These are phyloP conservation scores for Pseudotsuga menziesii DNA, from an alignment of 75 land plant genomes.

Conservation along the genomic window DNA sequence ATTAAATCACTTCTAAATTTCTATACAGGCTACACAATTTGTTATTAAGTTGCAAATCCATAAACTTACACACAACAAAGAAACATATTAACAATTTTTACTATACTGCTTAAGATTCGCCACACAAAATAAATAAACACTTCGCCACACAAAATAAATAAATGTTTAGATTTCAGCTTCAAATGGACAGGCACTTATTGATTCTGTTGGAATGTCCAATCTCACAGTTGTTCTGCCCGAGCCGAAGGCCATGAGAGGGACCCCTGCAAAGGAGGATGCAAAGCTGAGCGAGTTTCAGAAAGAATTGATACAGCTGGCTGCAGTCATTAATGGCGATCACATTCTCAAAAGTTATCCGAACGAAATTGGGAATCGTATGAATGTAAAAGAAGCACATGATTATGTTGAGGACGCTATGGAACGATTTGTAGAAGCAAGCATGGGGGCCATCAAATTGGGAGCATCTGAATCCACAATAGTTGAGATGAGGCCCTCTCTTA, in stretches of 20 bases:
- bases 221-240: slow-evolving; percentile 59
- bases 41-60: too few species aligned
- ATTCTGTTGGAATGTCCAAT: not conserved
- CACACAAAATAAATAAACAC: not conserved
- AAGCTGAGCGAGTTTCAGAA: slow-evolving; percentile 66
- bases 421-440: slow-evolving; percentile 63
- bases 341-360: not conserved
- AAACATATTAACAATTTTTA: too few species aligned
- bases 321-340: slow-evolving; percentile 64
- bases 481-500: slow-evolving; percentile 43
- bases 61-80: too few species aligned
- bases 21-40: too few species aligned
- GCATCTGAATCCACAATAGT: slow-evolving; percentile 53
- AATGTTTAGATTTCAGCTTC: too few species aligned
- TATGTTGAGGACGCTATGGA: slow-evolving; percentile 58
- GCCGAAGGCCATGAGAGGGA: slow-evolving; percentile 12
- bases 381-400: slow-evolving; percentile 54
- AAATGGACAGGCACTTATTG: too few species aligned
- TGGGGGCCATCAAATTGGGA: slow-evolving; percentile 57
- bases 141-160: not conserved
- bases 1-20: too few species aligned
- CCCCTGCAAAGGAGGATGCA: slow-evolving; percentile 10
- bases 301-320: slow-evolving; percentile 78
- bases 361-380: slow-evolving; percentile 52
- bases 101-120: too few species aligned